Evolutionary conservation across 169 alveolate species (phyloP).

Genomic region (Babesia bigemina): DNA sequence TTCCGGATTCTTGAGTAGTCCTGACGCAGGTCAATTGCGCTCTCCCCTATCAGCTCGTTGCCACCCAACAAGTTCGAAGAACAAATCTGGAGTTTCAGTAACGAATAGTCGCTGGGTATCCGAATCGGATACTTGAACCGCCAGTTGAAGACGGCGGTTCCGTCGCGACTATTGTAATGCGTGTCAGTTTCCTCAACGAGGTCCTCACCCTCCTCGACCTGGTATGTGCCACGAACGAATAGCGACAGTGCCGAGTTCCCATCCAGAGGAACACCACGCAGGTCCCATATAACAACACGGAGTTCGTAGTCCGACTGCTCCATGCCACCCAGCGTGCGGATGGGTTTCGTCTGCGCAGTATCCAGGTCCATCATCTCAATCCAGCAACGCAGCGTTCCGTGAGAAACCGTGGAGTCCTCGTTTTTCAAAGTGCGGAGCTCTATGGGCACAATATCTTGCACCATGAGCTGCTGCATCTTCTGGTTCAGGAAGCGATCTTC

Average conservation of each 20-base stretch:
- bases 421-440: constrained; percentile 77
- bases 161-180: constrained; percentile 88
- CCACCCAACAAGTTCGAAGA: constrained; percentile 73
- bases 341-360: constrained; percentile 83
- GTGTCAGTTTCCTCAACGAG: constrained; percentile 83
- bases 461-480: constrained; percentile 78
- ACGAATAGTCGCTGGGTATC: constrained; percentile 86
- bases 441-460: constrained; percentile 78
- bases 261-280: constrained; percentile 82
- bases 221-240: constrained; percentile 83
- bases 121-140: constrained; percentile 82
- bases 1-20: constrained; percentile 83
- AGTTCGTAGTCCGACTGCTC: constrained; percentile 87
- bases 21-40: constrained; percentile 78
- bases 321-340: constrained; percentile 76
- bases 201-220: constrained; percentile 79
- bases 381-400: constrained; percentile 88
- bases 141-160: constrained; percentile 89
- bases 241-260: constrained; percentile 82
- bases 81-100: constrained; percentile 81
- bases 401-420: constrained; percentile 82
- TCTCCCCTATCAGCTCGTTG: constrained; percentile 85
- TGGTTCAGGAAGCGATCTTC: constrained; percentile 87
- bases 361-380: constrained; percentile 83
- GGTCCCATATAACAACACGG: constrained; percentile 89